Evolutionary conservation across 2,329 filamentous ascomycete genomes (phyloP).

Genomic region (Drechslerella coelobrocha): DNA sequence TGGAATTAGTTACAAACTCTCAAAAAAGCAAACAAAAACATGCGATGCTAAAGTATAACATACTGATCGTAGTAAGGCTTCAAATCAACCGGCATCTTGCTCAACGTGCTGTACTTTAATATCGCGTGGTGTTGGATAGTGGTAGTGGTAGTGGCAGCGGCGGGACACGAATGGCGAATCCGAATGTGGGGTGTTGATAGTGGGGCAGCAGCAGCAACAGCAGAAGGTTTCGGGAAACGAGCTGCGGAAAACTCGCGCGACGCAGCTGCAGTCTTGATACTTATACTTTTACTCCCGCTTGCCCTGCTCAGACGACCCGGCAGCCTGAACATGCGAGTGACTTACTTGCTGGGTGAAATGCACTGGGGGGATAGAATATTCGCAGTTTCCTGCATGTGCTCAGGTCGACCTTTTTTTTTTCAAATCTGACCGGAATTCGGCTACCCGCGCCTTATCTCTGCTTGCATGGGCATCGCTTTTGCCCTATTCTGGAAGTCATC

Average conservation of each 20-base stretch:
- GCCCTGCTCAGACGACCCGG: constrained; percentile 18
- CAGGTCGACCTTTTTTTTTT: constrained; percentile 17
- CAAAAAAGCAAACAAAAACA: background rate
- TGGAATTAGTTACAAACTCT: background rate
- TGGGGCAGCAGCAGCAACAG: constrained; percentile 29
- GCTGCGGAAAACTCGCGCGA: background rate
- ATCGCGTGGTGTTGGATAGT: background rate
- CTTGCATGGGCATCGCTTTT: background rate
- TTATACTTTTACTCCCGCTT: constrained; percentile 40
- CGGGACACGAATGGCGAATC: background rate
- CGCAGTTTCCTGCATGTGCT: constrained; percentile 3
- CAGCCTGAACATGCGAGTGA: constrained; percentile 40
- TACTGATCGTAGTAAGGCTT: constrained; percentile 38
- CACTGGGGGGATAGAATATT: background rate
- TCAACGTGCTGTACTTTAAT: constrained; percentile 12
- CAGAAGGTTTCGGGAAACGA: background rate
- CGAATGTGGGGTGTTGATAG: constrained; percentile 12
- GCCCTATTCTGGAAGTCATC: constrained; percentile 28
- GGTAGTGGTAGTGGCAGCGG: background rate
- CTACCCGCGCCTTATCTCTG: constrained; percentile 38
- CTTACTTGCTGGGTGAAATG: constrained; percentile 11
- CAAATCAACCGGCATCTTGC: constrained; percentile 44
- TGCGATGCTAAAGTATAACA: background rate
- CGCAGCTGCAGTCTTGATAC: constrained; percentile 2
- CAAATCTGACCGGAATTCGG: constrained; percentile 39